Evolutionary conservation across 1,284 basidiomycete species (phyloP), one percentile per base, ranked within the genome.

Genomic region (Sporisorium scitamineum): DNA sequence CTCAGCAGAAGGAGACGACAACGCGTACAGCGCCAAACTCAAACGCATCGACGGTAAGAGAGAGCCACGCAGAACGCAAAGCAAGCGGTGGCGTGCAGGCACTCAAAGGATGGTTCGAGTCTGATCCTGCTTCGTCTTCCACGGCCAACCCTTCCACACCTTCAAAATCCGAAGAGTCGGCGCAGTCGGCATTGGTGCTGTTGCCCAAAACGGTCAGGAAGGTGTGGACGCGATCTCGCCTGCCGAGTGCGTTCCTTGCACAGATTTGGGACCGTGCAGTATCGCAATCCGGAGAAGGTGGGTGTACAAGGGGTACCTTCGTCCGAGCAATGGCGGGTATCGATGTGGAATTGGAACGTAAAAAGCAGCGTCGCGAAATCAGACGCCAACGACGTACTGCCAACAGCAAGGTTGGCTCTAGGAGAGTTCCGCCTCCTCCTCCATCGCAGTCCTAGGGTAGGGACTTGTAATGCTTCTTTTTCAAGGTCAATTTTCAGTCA

Each of bases 51-150:
- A 53, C 55, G 3, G 24, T 54, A n/a, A n/a, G 56, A 11, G 53
- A 47, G 10, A 22, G n/a, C 20, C 18, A 24, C 4, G 22, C 26
- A 27, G 45, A 47, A 32, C 22, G 37, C 24, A 37, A 41, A 31
- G 8, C 64, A 18, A 42, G 60, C 18, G 58, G 26, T 2, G 48
- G 54, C 9, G 64, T 70, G 2, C 56, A 70, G 37, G 55, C 68
- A 13, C 47, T 70, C 0, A 26, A 58, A n/a, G 73, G 73, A 2
- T 76, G 73, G 73, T 76, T 76, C 47, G 73, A 76, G 20, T 55
- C 60, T 11, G 67, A 66, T 26, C 9, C 59, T n/a, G 22, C 39
- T 9, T n/a, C 44, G 16, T 14, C 62, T 11, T n/a, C 51, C 31
- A 34, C 45, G 24, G 14, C 55, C 26, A 18, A 31, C 24, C 20